Conservation (phyloP, 2,329 filamentous ascomycete species). For the Thermoascus crustaceus region DNA sequence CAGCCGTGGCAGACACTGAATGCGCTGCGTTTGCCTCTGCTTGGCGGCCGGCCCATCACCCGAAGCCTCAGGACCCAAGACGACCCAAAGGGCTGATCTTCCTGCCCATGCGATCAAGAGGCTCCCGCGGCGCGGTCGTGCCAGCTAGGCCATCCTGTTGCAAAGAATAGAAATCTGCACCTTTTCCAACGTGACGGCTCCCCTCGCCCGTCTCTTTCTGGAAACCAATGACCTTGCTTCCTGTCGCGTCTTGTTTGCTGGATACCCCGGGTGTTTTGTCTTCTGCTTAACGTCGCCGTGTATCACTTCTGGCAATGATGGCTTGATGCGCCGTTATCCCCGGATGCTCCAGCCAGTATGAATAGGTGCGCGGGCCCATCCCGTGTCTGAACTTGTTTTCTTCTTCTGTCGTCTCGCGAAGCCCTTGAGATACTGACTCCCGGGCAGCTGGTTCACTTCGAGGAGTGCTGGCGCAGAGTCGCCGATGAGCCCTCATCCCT, state of each 20-base stretch:
- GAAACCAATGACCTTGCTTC: constrained; percentile 6
- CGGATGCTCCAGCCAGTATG: constrained; percentile 26
- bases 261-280: constrained; percentile 7
- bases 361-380: constrained; percentile 26
- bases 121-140: neutral
- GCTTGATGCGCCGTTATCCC: constrained; percentile 18
- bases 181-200: constrained; percentile 4
- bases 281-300: no score
- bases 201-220: constrained; percentile 8
- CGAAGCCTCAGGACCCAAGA: no score
- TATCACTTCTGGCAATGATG: constrained; percentile 17
- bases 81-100: neutral
- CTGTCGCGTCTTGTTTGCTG: constrained; percentile 12
- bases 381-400: constrained; percentile 2
- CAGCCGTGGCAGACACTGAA: no score
- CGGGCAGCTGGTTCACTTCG: constrained; percentile 23
- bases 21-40: no score
- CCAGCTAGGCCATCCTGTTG: constrained; percentile 10
- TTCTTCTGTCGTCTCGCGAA: constrained; percentile 2
- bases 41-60: no score
- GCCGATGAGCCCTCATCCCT: constrained; percentile 20
- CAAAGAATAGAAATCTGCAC: constrained; percentile 23
- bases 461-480: constrained; percentile 26
- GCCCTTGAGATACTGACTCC: constrained; percentile 15
- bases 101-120: neutral